Evolutionary conservation across 148 eudicot species (phyloP).

Genomic region (Nepenthes mirabilis): DNA sequence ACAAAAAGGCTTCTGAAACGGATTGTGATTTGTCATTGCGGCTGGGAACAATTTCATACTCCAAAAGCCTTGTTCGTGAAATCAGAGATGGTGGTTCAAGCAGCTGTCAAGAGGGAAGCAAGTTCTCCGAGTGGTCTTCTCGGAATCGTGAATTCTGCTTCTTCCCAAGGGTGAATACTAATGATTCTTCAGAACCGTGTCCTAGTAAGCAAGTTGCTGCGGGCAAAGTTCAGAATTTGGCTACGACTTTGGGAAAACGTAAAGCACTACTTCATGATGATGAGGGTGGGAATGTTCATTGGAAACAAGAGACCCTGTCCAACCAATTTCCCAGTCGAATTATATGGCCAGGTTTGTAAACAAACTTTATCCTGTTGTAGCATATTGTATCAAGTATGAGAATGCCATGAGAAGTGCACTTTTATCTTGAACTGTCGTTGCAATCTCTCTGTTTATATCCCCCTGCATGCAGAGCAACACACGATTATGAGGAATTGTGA

Average conservation of each 20-base stretch:
- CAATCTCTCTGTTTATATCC: not conserved
- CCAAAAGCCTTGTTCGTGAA: conserved; percentile 12
- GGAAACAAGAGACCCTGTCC: conserved; percentile 23
- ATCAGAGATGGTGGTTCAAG: conserved; percentile 20
- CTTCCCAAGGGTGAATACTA: conserved; percentile 32
- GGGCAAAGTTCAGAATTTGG: conserved; percentile 25
- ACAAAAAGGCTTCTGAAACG: conserved; percentile 18
- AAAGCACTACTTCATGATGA: conserved; percentile 28
- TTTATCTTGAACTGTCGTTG: not conserved
- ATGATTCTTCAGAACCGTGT: conserved; percentile 20
- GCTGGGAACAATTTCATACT: conserved; percentile 47
- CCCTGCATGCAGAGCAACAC: not conserved
- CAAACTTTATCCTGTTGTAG: conserved; percentile 18
- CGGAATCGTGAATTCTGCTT: conserved; percentile 35
- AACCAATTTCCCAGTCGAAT: conserved; percentile 29
- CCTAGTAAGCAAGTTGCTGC: conserved; percentile 21
- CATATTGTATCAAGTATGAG: conserved; percentile 19
- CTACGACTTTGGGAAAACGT: conserved; percentile 41
- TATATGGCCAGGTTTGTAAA: conserved; percentile 64
- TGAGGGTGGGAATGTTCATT: conserved; percentile 26
- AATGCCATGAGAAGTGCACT: conserved; percentile 4
- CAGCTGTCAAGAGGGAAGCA: conserved; percentile 19
- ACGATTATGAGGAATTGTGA: too few species aligned
- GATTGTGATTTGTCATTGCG: conserved; percentile 75
- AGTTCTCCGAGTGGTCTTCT: conserved; percentile 8